Evolutionary conservation across 495 filamentous ascomycete genomes (phyloP).

Genomic region (Hypomontagnella submonticulosa): DNA sequence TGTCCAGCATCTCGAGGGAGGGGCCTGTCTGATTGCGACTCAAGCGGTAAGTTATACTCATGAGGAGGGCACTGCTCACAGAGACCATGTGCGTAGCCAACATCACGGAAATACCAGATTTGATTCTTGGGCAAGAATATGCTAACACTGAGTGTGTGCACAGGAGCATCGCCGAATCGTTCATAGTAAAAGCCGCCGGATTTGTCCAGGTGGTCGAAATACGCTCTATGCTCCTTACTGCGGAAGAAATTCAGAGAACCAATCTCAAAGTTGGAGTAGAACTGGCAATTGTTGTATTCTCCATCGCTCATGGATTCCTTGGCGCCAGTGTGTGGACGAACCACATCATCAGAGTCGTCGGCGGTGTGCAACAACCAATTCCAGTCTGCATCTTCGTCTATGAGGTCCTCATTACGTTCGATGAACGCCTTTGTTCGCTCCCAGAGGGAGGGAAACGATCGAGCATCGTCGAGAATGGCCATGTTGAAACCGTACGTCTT

Average conservation of each 20-base stretch:
- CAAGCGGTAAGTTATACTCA: constrained; percentile 20
- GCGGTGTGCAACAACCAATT: constrained; percentile 58
- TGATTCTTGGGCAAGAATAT: constrained; percentile 60
- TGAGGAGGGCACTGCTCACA: constrained; percentile 55
- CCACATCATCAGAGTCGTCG: constrained; percentile 20
- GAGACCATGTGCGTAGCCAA: constrained; percentile 65
- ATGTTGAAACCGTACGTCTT: constrained; percentile 75
- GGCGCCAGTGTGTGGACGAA: constrained; percentile 26
- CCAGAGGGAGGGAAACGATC: constrained; percentile 63
- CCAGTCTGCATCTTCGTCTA: constrained; percentile 62
- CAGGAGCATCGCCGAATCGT: constrained; percentile 72
- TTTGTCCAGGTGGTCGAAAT: constrained; percentile 67
- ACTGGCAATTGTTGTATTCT: constrained; percentile 64
- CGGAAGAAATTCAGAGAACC: constrained; percentile 71
- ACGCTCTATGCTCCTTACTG: constrained; percentile 63
- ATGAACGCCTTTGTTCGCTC: constrained; percentile 58
- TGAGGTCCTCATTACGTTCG: constrained; percentile 56
- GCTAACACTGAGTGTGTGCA: constrained; percentile 65
- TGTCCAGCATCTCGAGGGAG: constrained; percentile 14
- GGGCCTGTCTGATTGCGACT: constrained; percentile 16
- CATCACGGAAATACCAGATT: constrained; percentile 64
- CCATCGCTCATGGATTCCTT: constrained; percentile 26
- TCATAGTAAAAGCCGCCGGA: constrained; percentile 72
- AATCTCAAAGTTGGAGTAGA: constrained; percentile 73
- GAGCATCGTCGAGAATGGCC: constrained; percentile 64